phyloP scores from a whole-genome alignment of 176 grass and related monocot genomes.

The Oryza australiensis region DNA sequence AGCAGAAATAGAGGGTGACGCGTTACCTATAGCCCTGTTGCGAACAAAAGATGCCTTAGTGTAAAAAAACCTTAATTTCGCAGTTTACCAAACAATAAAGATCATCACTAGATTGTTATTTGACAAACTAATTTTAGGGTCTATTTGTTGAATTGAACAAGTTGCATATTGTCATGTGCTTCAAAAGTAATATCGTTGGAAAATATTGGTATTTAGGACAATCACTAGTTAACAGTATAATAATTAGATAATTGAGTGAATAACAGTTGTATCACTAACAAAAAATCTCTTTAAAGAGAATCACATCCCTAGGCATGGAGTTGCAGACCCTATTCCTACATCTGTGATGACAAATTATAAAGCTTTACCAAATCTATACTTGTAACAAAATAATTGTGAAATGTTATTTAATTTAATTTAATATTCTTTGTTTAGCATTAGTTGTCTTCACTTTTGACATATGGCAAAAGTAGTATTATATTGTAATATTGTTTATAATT shows the following conservation, averaged over 20 bases:
- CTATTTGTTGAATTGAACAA: background rate
- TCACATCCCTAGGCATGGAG: background rate
- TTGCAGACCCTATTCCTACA: background rate
- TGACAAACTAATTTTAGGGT: background rate
- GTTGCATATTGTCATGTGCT: background rate
- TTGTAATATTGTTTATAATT: background rate
- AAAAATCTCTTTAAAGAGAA: background rate
- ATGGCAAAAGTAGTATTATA: background rate
- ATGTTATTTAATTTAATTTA: background rate
- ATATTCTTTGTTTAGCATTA: background rate
- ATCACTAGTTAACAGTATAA: background rate
- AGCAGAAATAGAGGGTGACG: constrained; percentile 69
- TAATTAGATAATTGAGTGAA: background rate
- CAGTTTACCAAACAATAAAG: background rate
- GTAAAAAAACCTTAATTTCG: background rate
- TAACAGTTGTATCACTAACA: background rate
- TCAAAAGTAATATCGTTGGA: background rate
- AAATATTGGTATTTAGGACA: background rate
- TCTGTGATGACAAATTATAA: background rate
- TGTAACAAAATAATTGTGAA: background rate
- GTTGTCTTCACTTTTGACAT: background rate
- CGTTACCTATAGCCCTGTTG: constrained; percentile 75
- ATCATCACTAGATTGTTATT: background rate
- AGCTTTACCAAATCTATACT: background rate
- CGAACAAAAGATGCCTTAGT: constrained; percentile 11